Base-by-base conservation (phyloP, 179 eudicot species). In the Camellia oleifera region DNA sequence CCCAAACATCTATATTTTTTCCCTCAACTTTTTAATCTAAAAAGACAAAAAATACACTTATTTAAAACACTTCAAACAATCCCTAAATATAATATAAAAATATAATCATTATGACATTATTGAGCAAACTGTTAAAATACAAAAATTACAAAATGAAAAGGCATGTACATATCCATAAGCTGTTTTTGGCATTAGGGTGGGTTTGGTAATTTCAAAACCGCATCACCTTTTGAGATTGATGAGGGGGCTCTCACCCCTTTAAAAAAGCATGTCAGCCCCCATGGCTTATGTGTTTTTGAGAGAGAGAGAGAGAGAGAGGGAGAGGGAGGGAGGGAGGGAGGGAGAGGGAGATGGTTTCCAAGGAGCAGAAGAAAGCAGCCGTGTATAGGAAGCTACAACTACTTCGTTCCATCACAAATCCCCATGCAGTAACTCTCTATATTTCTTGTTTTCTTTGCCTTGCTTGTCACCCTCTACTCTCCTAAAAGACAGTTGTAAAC, bases 391-490 rank as follows among this genome's bases (percentile, higher is more conserved):
- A 92, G 81, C 83, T 91, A 76, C 90, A 87, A 72, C 86, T 82
- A 5, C 94, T 92, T 84, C 92, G 97, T 32, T 88, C 92, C 62
- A 85, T 87, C 81, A 85, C 94, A n/a, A 81, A 89, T 79, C 89
- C 97, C 83, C 84, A 83, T 83, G 87, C 97, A 69, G 97, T 92
- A 89, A 81, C 80, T 13, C 60, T 46, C 81, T 61, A 44, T 60
- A 45, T 69, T 69, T 69, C 50, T 45, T 57, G 18, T 14, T 53
- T 69, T 26, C 44, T n/a, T 69, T 42, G 2, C 23, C 17, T 69
- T 78, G 5, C 54, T 69, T 45, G 1, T 26, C 44, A 23, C 15
- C 23, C 40, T 12, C 52, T 45, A 26, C 69, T 23, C 44, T 26
- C 15, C 61, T 57, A 48, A 7, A 48, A 48, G 52, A 48, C 52